Percentiles rank a stretch among this genome's conserved stretches.
These are phyloP conservation scores for Crithidia fasciculata DNA, from an alignment of 208 protist genomes.

Conservation along the genomic window DNA sequence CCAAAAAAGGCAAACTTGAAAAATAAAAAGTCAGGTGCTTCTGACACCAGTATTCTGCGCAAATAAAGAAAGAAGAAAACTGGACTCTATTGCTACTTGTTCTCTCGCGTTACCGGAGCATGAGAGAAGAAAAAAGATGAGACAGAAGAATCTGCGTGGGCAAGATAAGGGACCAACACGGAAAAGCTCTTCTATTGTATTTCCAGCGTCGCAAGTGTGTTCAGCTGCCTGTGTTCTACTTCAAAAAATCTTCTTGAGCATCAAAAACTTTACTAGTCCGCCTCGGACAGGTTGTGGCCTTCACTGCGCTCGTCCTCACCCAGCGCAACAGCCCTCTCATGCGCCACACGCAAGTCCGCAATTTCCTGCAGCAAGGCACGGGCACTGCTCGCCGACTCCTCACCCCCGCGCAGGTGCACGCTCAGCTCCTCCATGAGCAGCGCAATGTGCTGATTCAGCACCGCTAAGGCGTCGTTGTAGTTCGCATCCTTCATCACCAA, in stretches of 20 bases:
- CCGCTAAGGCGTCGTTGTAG: slow-evolving; percentile 46
- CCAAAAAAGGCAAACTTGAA: too few species aligned
- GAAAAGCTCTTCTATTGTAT: not conserved
- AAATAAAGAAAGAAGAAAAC: too few species aligned
- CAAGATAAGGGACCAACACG: too few species aligned
- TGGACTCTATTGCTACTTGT: too few species aligned
- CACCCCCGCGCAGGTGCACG: slow-evolving; percentile 44
- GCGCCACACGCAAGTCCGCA: slow-evolving; percentile 37
- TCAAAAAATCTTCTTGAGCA: too few species aligned
- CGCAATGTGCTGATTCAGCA: slow-evolving; percentile 51
- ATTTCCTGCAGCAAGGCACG: slow-evolving; percentile 53
- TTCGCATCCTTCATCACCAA: slow-evolving; percentile 37
- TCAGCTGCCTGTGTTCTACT: not conserved
- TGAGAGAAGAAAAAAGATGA: too few species aligned
- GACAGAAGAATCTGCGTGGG: too few species aligned
- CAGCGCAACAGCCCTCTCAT: slow-evolving; percentile 3
- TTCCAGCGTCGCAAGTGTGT: not conserved
- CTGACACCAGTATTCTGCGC: too few species aligned
- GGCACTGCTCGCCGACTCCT: slow-evolving; percentile 49
- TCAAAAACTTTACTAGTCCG: not conserved
- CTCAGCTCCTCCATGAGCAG: slow-evolving; percentile 61
- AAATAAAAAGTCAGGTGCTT: too few species aligned
- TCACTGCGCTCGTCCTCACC: not conserved
- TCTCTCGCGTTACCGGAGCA: too few species aligned
- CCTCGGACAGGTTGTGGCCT: not conserved